A percentile compares a stretch with the other conserved stretches of the same genome.
phyloP scores from a whole-genome alignment of 192 early-diverging fungal species.

The Piromyces finnis region DNA sequence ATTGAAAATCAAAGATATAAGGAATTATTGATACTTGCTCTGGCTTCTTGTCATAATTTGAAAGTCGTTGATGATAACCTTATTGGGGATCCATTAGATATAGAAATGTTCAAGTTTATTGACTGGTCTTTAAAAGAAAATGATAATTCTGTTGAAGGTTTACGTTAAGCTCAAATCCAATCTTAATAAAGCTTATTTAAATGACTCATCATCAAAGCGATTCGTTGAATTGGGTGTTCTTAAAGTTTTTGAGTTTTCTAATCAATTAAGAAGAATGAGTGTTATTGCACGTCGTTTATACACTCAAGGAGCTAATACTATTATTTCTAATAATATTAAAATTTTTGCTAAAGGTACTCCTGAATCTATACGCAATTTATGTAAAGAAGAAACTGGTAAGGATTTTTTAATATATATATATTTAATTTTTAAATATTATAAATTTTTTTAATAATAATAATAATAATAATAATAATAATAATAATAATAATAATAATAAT shows the following conservation, averaged over 20 bases:
- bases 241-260: conserved; percentile 82
- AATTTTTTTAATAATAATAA: no score
- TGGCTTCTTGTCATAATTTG: conserved; percentile 60
- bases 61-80: conserved; percentile 62
- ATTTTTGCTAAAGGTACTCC: conserved; percentile 96
- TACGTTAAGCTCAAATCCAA: no score
- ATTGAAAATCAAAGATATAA: background rate
- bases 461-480: no score
- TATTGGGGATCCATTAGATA: conserved; percentile 88
- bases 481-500: no score
- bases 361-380: conserved; percentile 80
- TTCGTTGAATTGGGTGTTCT: conserved; percentile 57
- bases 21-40: conserved; percentile 7
- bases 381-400: conserved; percentile 52
- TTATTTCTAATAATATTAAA: conserved; percentile 12
- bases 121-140: conserved; percentile 85
- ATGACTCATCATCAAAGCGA: background rate
- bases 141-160: conserved; percentile 66
- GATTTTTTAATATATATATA: no score
- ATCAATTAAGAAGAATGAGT: conserved; percentile 72
- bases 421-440: no score
- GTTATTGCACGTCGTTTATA: conserved; percentile 50
- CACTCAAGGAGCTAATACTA: background rate
- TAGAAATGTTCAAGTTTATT: conserved; percentile 96
- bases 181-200: background rate